Evolutionary conservation across 2,329 filamentous ascomycete species (phyloP), one percentile per base, ranked within the genome.

Genomic region (Trichoderma sp.): DNA sequence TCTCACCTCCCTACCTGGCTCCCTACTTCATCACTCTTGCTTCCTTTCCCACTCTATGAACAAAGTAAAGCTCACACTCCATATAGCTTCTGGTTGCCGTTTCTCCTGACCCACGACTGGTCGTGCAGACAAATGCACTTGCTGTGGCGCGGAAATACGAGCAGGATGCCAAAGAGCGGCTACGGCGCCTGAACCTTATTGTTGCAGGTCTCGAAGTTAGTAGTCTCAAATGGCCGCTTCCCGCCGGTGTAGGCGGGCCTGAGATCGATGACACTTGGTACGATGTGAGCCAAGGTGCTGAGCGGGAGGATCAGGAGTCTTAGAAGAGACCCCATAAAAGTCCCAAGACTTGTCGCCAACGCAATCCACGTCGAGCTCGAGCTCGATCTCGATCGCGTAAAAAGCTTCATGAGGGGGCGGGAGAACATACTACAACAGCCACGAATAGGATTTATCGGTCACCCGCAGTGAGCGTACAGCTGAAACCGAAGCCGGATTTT

Each of bases 161-260:
- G 74, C 85, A 87, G 59, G 90, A 92, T 70, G 88, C 94, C 6
- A 85, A 92, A 63, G 84, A 96, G 72, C 88, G 92, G 52, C 83
- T 98, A 63, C 84, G 94, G 63, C 88, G 91, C 56, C 89, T 97
- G 74, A 93, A 91, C 72, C 86, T 97, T 69, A 78, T 89, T 5
- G 86, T 89, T 32, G 90, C 92, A 0, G 91, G 92, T 8, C 82
- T 97, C 32, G 92, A 96, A 71, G 84, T 94, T 10, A 63, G 70
- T 2, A 71, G 72, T 17, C 61, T 48, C 8, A 76, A 74, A 70
- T 75, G 73, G 61, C 53, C 69, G 15, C 45, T 65, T 2, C 37
- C 64, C 6, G 68, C 65, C 17, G 25, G 32, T 4, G 60, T 68
- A 60, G 53, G 68, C 64, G 64, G 48, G n/a, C 39, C 68, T 10